Base-by-base conservation (phyloP, 2,329 filamentous ascomycete genomes). In the Hirsutella thompsonii region DNA sequence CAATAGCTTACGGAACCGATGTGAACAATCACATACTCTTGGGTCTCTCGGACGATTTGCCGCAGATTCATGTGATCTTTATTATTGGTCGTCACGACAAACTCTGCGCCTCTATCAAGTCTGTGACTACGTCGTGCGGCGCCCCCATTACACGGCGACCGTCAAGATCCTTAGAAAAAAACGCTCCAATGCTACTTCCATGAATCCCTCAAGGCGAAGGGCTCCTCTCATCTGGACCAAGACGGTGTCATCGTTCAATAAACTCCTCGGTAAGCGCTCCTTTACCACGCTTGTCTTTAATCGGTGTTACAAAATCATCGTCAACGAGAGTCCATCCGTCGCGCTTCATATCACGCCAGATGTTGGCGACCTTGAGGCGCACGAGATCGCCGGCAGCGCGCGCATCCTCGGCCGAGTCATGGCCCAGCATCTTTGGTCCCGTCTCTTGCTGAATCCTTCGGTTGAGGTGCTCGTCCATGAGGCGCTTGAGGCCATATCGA, bases 351-450 rank as follows among this genome's bases (percentile, higher is more conserved):
- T 62, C 60, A 46, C 70, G 74, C 85, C 87, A 94, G 46, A 77
- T 71, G 41, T 81, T 70, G 40, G 68, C 71, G 5, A 93, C 70
- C 57, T 79, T 84, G 38, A 78, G 69, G 37, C 83, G 68, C 0
- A 94, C 84, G 39, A 98, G 60, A 45, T 96, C 88, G 1, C 90
- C 92, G 0, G 93, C 90, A 0, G 89, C 85, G 37, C 81, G 74
- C 1, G 92, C 87, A 55, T 98, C 92, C 58, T 98, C 92, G 20
- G 81, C 82, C 20, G 86, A 94, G 62, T 98, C 92, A 59, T 98
- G 92, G 0, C 92, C 92, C 18, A 65, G 51, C 18, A 66, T 58
- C 36, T 63, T 59, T 3, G 59, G 61, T 0, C 59, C 62, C 47
- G 44, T 73, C 35, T 80, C 82, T 29, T 77, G 76, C 60, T 98